phyloP scores from a whole-genome alignment of 345 rosid species.

The Geranium brycei region DNA sequence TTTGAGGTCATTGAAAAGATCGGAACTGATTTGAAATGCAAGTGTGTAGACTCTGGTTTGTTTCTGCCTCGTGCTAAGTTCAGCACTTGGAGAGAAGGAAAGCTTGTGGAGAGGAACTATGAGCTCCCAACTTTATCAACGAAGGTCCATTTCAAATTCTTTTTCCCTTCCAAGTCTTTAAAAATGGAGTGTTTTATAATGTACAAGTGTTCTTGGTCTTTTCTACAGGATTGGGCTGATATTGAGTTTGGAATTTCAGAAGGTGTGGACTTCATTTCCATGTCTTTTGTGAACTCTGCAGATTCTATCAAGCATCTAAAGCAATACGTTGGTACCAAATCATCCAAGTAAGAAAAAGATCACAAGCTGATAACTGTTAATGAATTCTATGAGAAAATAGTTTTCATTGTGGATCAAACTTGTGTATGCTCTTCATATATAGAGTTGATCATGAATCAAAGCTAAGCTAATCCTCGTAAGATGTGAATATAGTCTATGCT shows the following conservation, averaged over 20 bases:
- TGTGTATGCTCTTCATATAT: too few species aligned
- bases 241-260: constrained; percentile 49
- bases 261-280: constrained; percentile 49
- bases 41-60: constrained; percentile 53
- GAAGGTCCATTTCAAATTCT: constrained; percentile 28
- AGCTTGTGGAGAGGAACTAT: constrained; percentile 28
- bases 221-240: constrained; percentile 55
- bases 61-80: constrained; percentile 62
- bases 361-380: neutral
- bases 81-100: constrained; percentile 62
- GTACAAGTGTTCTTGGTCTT: neutral
- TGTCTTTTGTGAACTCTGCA: constrained; percentile 54
- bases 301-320: constrained; percentile 38
- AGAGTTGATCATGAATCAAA: neutral
- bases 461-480: too few species aligned
- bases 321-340: constrained; percentile 34
- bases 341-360: constrained; percentile 35
- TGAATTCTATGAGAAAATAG: too few species aligned
- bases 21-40: constrained; percentile 45
- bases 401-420: too few species aligned
- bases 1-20: constrained; percentile 51
- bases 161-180: neutral
- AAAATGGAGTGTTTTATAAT: too few species aligned
- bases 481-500: too few species aligned
- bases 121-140: constrained; percentile 42